phyloP scores from a whole-genome alignment of 768 basidiomycete species.

The Phaeotremella skinneri region DNA sequence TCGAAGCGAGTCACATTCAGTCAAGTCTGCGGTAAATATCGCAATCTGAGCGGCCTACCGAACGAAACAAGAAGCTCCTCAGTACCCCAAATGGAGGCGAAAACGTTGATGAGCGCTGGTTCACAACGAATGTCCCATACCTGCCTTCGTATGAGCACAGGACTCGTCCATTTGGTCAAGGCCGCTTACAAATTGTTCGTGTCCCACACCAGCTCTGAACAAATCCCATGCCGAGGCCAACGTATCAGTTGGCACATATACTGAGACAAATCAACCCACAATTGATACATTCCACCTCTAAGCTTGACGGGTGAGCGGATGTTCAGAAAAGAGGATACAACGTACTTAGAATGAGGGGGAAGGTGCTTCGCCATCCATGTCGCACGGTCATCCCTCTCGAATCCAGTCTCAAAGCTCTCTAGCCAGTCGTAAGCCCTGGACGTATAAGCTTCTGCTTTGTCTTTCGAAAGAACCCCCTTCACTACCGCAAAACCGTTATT shows the following conservation, averaged over 20 bases:
- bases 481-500: not conserved
- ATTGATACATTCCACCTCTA: constrained; percentile 39
- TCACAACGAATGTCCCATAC: constrained; percentile 40
- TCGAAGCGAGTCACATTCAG: constrained; percentile 5
- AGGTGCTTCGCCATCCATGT: constrained; percentile 44
- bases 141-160: constrained; percentile 10
- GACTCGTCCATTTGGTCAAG: not conserved
- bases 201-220: constrained; percentile 17
- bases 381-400: constrained; percentile 40
- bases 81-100: constrained; percentile 45
- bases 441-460: constrained; percentile 29
- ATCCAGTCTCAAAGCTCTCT: constrained; percentile 44
- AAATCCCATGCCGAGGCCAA: not conserved
- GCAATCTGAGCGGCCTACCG: constrained; percentile 11
- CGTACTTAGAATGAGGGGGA: constrained; percentile 30
- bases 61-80: constrained; percentile 43
- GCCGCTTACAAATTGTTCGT: constrained; percentile 29
- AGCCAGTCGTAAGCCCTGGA: constrained; percentile 41
- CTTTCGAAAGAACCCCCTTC: constrained; percentile 23
- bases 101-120: constrained; percentile 36
- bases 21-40: not conserved
- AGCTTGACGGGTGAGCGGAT: no score
- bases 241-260: constrained; percentile 1
- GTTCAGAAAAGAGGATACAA: no score
- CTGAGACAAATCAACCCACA: not conserved